Conservation (phyloP, 208 protist species). For the Borovskyia barvae region DNA sequence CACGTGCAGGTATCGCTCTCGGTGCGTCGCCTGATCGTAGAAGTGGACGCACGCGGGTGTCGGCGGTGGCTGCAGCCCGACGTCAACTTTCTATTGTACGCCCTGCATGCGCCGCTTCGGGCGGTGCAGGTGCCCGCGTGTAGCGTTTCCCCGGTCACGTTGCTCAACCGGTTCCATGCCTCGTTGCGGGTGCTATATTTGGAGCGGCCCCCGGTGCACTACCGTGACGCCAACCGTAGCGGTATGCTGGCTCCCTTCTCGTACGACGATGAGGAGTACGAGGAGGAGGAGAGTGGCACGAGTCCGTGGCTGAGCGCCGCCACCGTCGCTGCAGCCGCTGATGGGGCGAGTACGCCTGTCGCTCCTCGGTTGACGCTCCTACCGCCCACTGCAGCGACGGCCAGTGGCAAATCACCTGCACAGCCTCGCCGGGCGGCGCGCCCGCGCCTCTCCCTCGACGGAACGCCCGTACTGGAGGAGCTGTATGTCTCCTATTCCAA, state of each 20-base stretch:
- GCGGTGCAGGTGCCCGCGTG: conserved; percentile 12
- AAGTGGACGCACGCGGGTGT: conserved; percentile 18
- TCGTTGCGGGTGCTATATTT: conserved; percentile 26
- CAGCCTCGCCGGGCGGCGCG: neutral
- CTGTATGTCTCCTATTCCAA: conserved; percentile 9
- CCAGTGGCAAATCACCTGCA: too few species aligned
- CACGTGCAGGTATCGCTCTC: conserved; percentile 14
- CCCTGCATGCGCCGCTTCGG: conserved; percentile 9
- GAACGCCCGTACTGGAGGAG: conserved; percentile 17
- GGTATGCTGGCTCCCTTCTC: neutral
- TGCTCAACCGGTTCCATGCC: conserved; percentile 13
- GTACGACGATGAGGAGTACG: conserved; percentile 27
- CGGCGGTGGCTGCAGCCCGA: conserved; percentile 9
- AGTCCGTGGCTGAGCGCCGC: neutral
- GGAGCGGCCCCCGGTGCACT: neutral
- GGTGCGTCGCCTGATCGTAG: conserved; percentile 2
- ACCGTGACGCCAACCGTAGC: neutral
- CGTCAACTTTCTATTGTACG: neutral
- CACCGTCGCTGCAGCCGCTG: neutral
- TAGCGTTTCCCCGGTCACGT: neutral
- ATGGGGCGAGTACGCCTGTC: neutral
- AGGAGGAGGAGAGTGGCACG: conserved; percentile 10
- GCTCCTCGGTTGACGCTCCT: neutral
- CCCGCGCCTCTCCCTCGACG: neutral
- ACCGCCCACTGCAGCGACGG: neutral